Evolutionary conservation across 331 rosid genomes (phyloP).

Genomic region (Quercus lobata): DNA sequence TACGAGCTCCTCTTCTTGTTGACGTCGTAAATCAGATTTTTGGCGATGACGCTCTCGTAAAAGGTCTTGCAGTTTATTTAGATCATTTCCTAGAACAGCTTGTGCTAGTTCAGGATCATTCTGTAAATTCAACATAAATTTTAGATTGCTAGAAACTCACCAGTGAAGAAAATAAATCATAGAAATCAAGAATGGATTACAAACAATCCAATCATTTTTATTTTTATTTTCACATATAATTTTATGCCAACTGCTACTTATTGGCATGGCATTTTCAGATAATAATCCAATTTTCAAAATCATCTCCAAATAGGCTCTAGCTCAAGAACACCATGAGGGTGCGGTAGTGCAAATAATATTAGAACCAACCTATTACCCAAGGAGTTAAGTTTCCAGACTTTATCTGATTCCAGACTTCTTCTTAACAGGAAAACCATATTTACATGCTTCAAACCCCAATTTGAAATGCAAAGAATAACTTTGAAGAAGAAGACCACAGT

Average conservation of each 20-base stretch:
- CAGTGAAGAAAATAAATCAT: no score
- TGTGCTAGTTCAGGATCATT: no score
- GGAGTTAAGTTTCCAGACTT: neutral
- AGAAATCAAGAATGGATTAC: no score
- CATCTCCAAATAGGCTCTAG: neutral
- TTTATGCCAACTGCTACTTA: slow-evolving; percentile 11
- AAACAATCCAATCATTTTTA: neutral
- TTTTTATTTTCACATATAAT: slow-evolving; percentile 4
- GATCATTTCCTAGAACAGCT: no score
- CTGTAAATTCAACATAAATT: no score
- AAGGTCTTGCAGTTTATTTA: no score
- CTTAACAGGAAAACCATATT: neutral
- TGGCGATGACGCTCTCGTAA: no score
- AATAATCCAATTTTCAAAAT: neutral
- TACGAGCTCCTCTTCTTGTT: no score
- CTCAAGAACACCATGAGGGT: neutral
- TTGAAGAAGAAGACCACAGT: slow-evolving; percentile 6
- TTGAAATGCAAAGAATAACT: slow-evolving; percentile 4
- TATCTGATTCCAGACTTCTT: neutral
- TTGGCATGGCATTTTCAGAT: neutral
- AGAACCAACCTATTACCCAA: neutral
- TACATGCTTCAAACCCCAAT: slow-evolving; percentile 2
- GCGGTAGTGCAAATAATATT: neutral
- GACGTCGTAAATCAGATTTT: no score
- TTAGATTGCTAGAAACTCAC: no score